phyloP scores from a whole-genome alignment of 129 eudicot genomes.

The Saussurea involucrata region DNA sequence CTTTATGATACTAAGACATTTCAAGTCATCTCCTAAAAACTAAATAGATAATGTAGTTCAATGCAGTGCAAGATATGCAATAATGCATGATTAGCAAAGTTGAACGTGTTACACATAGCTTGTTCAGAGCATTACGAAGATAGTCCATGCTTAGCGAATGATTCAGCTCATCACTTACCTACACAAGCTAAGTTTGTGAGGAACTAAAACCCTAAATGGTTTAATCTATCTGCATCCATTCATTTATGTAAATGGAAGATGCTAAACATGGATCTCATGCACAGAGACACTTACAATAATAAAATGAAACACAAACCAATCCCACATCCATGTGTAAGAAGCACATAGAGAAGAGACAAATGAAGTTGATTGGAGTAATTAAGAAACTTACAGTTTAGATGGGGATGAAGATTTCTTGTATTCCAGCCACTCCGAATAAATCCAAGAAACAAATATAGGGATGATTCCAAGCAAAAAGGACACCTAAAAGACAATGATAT shows the following conservation, averaged over 20 bases:
- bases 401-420: slow-evolving; percentile 63
- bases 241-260: background rate
- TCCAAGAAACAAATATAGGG: slow-evolving; percentile 82
- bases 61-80: background rate
- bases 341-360: background rate
- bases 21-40: background rate
- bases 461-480: slow-evolving; percentile 90
- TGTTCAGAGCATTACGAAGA: background rate
- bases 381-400: slow-evolving; percentile 73
- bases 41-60: background rate
- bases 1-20: background rate
- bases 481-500: slow-evolving; percentile 48
- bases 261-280: background rate
- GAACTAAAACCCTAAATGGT: background rate
- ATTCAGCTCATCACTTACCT: background rate
- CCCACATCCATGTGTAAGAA: background rate
- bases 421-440: slow-evolving; percentile 87
- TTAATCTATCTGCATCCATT: background rate
- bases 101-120: background rate
- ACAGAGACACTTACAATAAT: background rate
- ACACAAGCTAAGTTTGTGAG: background rate
- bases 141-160: background rate
- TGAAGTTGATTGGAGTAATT: background rate
- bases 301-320: background rate
- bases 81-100: background rate